Base-by-base conservation (phyloP, 441 rosid species). In the Omphalea diandra region DNA sequence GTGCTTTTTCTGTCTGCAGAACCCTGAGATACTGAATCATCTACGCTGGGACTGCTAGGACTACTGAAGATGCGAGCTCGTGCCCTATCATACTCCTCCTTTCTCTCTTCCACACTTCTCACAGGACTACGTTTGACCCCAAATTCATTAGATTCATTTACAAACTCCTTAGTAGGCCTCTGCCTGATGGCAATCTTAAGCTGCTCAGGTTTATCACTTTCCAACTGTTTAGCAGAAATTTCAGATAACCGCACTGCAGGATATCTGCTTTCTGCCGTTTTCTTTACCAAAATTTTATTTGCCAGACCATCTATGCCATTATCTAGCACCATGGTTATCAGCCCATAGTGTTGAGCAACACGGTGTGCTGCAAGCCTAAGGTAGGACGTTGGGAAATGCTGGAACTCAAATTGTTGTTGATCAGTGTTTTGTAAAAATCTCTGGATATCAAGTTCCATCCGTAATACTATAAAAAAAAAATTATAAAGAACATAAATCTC, bases 351-450 rank as follows among this genome's bases (percentile, higher is more conserved):
- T 71, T 95, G 99, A 67, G 97, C 94, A 72, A 88, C 95, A 52
- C 98, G 95, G 70, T 94, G 98, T 5, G 97, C 98, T 40, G 97
- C 97, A 52, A 94, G 95, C 75, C 98, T 88, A 58, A 91, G 97
- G 70, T 94, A 94, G 24, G 98, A 94, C 68, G 97, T 90, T 56
- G 97, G 94, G 63, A 90, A 94, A 81, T 91, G 90, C 69, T 85
- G 97, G 78, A 94, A 94, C 83, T 94, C 95, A 33, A 90, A 94
- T 68, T 83, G 88, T 73, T 88, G 91, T 79, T 82, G 93, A 59
- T 87, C 93, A 63, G 88, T 80, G 73, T 69, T 87, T 79, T 87
- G 97, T 82, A 89, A 79, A 67, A 95, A 93, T 79, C 85, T 93
- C 76, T 81, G 97, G 79, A 90, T 83, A 77, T 95, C 97, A 44